Conservation (phyloP, 2,329 filamentous ascomycete genomes). For the Aureobasidium musti region DNA sequence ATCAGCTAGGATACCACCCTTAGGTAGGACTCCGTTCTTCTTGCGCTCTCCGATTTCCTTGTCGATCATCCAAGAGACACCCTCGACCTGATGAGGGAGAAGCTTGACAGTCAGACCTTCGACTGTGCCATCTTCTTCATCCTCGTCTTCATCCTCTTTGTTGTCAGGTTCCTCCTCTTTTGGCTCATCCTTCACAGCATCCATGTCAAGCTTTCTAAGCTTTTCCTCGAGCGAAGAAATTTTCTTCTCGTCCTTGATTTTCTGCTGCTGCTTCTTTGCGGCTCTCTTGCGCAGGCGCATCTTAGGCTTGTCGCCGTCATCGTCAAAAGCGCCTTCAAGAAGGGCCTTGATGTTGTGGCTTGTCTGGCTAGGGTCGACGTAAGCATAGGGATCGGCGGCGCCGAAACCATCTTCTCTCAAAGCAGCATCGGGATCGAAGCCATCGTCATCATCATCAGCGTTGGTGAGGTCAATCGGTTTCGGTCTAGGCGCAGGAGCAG, state of each 20-base stretch:
- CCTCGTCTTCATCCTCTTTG: constrained; percentile 48
- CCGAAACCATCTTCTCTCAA: constrained; percentile 55
- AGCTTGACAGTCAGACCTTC: constrained; percentile 85
- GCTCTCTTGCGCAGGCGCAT: constrained; percentile 49
- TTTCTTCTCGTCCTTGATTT: constrained; percentile 39
- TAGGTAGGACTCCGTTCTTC: constrained; percentile 74
- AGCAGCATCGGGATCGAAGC: constrained; percentile 51
- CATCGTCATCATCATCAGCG: constrained; percentile 45
- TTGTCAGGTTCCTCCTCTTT: constrained; percentile 41
- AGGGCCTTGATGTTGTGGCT: constrained; percentile 76
- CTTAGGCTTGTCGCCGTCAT: constrained; percentile 61
- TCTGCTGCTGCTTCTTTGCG: constrained; percentile 42
- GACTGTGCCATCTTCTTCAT: constrained; percentile 63
- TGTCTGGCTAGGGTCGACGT: constrained; percentile 71
- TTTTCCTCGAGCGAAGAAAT: constrained; percentile 48
- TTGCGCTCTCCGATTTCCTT: constrained; percentile 86
- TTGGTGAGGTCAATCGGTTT: constrained; percentile 55
- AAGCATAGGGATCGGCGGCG: constrained; percentile 58
- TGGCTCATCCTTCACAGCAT: constrained; percentile 54
- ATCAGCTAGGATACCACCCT: constrained; percentile 92
- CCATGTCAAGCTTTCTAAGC: constrained; percentile 49
- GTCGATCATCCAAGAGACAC: constrained; percentile 91
- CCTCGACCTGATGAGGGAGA: constrained; percentile 90
- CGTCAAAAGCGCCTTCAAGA: constrained; percentile 78
- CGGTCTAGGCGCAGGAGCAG: constrained; percentile 37